These are phyloP conservation scores for Pseudogymnoascus pannorum DNA, from an alignment of 2,329 filamentous ascomycete genomes.

Conservation along the genomic window DNA sequence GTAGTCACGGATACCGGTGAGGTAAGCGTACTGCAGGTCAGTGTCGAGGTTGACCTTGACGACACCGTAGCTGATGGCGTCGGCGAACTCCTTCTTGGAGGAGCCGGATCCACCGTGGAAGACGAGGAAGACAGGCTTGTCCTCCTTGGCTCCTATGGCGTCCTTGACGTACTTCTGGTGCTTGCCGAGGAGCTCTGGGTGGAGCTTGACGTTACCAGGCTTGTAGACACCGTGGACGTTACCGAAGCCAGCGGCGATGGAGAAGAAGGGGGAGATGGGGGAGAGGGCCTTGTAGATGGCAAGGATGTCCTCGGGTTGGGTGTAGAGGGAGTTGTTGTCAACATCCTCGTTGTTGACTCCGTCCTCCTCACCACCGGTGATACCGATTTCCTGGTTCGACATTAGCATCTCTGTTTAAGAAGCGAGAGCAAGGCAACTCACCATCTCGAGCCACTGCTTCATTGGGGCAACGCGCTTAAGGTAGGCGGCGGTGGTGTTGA, in stretches of 20 bases:
- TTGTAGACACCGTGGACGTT: constrained; percentile 99
- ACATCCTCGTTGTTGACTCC: constrained; percentile 98
- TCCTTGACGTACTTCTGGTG: constrained; percentile 89
- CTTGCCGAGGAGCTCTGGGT: constrained; percentile 92
- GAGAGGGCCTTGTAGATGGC: constrained; percentile 81
- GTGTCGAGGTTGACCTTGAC: constrained; percentile 99
- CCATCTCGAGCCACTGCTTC: constrained; percentile 99
- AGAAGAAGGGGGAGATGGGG: constrained; percentile 91
- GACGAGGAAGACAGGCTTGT: constrained; percentile 97
- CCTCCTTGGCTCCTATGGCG: constrained; percentile 60
- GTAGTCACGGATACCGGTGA: constrained; percentile 88
- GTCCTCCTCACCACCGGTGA: constrained; percentile 96
- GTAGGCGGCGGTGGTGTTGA: constrained; percentile 86
- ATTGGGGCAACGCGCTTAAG: constrained; percentile 89
- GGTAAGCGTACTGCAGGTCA: constrained; percentile 93
- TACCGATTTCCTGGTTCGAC: constrained; percentile 63
- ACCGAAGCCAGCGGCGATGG: constrained; percentile 94
- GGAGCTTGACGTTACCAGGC: constrained; percentile 92
- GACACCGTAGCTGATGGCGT: constrained; percentile 87
- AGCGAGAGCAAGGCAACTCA: constrained; percentile 32
- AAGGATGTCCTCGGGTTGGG: constrained; percentile 93
- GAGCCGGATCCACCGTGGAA: constrained; percentile 98
- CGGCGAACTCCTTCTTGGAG: constrained; percentile 79
- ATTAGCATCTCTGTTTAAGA: constrained; percentile 5
- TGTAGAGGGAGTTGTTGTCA: constrained; percentile 96